Base-by-base conservation (phyloP, 2,329 filamentous ascomycete species). In the Seiridium unicorne region DNA sequence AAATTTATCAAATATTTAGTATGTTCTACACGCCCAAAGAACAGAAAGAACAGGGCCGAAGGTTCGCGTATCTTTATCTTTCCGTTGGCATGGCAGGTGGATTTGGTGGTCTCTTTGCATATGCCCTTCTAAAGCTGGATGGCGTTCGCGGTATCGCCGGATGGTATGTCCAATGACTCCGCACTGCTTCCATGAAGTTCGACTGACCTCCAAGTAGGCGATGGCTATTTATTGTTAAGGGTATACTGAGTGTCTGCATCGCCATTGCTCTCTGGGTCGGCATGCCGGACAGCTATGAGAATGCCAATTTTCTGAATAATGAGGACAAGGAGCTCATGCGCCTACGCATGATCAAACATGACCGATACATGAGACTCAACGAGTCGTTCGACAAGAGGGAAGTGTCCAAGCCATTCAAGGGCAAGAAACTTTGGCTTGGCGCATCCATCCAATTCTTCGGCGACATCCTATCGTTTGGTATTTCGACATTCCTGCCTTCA, bases 261-360 rank as follows among this genome's bases (percentile, higher is more conserved):
- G 35, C 48, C 26, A 18, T 53, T 26, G 38, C 55, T 8, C 49
- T 59, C 8, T 59, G 57, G 57, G 11, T 42, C 3, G 38, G 47
- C 54, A 61, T 51, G 62, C 62, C 61, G 48, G 59, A 61, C 47
- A 58, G 26, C 40, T 61, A 51, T 47, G 54, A 61, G 44, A 58
- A 51, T 26, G 59, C 59, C 5, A 57, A 57, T n/a, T 61, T 51
- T 42, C 55, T 61, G 4, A 57, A 42, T 11, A 47, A 58, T 5
- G 55, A 61, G 13, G 59, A 61, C 44, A 58, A 58, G 55, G 55
- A 18, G 13, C 36, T 61, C 10, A 61, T 61, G 59, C 44, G 55
- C 8, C 47, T 61, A 11, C 55, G 59, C 36, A 40, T 34, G 35
- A 57, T 57, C 44, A 57, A 61, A 40, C 54, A 53, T 32, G 54